Evolutionary conservation across 257 asterid genomes (phyloP).

Genomic region (Solanum chiquidenum): DNA sequence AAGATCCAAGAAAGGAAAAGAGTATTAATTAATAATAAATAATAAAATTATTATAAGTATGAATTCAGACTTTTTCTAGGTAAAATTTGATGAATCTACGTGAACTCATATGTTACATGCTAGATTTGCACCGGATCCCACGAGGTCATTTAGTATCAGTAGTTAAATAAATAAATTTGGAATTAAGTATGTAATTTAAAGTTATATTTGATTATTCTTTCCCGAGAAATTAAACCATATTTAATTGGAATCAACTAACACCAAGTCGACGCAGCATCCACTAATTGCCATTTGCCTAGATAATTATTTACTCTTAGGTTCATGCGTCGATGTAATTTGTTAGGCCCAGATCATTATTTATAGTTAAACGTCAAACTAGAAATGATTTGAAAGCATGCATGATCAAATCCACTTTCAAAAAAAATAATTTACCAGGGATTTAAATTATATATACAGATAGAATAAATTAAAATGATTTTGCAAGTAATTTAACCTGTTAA

Average conservation of each 20-base stretch:
- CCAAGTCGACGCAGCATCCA: too few species aligned
- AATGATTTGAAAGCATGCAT: neutral
- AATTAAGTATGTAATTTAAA: too few species aligned
- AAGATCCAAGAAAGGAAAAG: neutral
- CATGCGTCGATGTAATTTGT: too few species aligned
- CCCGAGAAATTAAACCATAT: too few species aligned
- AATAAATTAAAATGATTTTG: neutral
- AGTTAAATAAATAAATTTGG: neutral
- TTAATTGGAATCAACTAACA: too few species aligned
- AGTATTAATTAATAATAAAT: neutral
- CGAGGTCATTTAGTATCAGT: neutral
- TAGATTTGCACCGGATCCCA: neutral
- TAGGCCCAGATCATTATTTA: neutral
- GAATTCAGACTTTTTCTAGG: neutral
- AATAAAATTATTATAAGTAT: neutral
- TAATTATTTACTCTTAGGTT: too few species aligned
- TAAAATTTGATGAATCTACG: neutral
- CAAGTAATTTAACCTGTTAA: neutral
- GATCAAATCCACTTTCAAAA: neutral
- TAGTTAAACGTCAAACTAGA: neutral
- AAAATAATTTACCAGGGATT: neutral
- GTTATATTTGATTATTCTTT: too few species aligned
- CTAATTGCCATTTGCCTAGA: too few species aligned
- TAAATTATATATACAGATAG: neutral
- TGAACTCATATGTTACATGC: neutral